Base-by-base conservation (phyloP, 257 asterid species). In the Sherardia arvensis region DNA sequence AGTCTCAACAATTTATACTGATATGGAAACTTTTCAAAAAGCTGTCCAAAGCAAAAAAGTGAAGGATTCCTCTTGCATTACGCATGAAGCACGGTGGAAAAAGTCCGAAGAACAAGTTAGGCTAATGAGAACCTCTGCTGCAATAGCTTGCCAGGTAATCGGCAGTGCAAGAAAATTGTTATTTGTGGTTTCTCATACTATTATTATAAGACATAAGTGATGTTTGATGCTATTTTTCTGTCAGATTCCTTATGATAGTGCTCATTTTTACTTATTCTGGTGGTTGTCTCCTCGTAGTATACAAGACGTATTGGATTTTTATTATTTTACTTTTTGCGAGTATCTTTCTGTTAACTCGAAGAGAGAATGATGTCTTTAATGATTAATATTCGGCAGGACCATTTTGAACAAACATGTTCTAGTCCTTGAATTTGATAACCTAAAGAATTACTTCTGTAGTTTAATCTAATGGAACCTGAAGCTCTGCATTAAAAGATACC, bases 61-160 rank as follows among this genome's bases (percentile, higher is more conserved):
- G 76, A 89, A 84, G 74, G 95, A 92, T 77, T 81, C 85, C 59
- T 87, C 99, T 63, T 73, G 81, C 34, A 73, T 85, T 69, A 92
- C 84, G 53, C 97, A 92, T 62, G 99, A 89, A 81, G 91, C 83
- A 47, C 81, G 96, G 73, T 87, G 90, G 95, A 74, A 83, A 68
- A 92, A 92, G 67, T 87, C 99, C 21, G 83, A 82, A 34, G 81
- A 96, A 23, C 97, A 92, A 84, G 69, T 89, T 69, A 87, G 77
- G 59, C 82, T 92, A 78, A 85, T 92, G 89, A 79, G 88, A 69
- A 78, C 85, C 67, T 79, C 99, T 69, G 91, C 99, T 58, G 91
- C 99, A 57, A 76, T 85, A 72, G 97, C 85, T 69, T 83, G 90
- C 56, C 97, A 92, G 99, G 99, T 87, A 78, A 66, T 74, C 36